These are phyloP conservation scores for Talaromyces liani DNA, from an alignment of 495 filamentous ascomycete species.

Conservation along the genomic window DNA sequence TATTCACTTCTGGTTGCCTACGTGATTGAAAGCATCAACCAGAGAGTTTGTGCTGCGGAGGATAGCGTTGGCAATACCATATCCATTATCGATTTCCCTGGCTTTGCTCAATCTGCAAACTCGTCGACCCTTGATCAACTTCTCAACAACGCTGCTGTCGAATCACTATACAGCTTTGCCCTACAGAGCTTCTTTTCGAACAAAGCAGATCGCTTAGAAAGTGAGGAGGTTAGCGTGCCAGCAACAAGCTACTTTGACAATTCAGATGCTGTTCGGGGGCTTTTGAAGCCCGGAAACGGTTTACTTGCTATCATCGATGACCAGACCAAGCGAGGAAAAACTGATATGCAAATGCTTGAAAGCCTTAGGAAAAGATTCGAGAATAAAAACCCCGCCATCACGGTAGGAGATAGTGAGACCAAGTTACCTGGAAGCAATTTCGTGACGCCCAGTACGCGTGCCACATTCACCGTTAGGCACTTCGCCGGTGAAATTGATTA, in stretches of 20 bases:
- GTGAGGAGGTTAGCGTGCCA: constrained; percentile 81
- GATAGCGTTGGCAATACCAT: constrained; percentile 87
- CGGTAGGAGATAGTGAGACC: constrained; percentile 58
- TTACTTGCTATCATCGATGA: constrained; percentile 91
- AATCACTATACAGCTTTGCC: constrained; percentile 86
- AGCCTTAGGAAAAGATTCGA: constrained; percentile 88
- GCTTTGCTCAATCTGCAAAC: constrained; percentile 81
- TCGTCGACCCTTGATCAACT: constrained; percentile 86
- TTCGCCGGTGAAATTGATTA: constrained; percentile 98
- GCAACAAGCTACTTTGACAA: constrained; percentile 97
- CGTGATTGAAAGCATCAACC: constrained; percentile 86
- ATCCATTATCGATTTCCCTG: constrained; percentile 92
- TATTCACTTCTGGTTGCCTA: constrained; percentile 95
- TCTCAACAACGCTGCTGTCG: constrained; percentile 86
- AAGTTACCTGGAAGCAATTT: constrained; percentile 74
- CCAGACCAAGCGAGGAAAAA: constrained; percentile 81
- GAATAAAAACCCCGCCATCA: constrained; percentile 84
- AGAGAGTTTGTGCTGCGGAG: constrained; percentile 79
- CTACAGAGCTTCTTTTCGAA: constrained; percentile 93
- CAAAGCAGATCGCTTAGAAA: constrained; percentile 84
- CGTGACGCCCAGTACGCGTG: constrained; percentile 63
- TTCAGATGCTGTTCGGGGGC: constrained; percentile 80
- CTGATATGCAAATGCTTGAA: constrained; percentile 83
- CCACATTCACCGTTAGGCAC: constrained; percentile 84
- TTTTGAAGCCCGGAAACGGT: constrained; percentile 88